Evolutionary conservation across 495 filamentous ascomycete species (phyloP), one percentile per base, ranked within the genome.

Genomic region (Beverwykella pulmonaria): DNA sequence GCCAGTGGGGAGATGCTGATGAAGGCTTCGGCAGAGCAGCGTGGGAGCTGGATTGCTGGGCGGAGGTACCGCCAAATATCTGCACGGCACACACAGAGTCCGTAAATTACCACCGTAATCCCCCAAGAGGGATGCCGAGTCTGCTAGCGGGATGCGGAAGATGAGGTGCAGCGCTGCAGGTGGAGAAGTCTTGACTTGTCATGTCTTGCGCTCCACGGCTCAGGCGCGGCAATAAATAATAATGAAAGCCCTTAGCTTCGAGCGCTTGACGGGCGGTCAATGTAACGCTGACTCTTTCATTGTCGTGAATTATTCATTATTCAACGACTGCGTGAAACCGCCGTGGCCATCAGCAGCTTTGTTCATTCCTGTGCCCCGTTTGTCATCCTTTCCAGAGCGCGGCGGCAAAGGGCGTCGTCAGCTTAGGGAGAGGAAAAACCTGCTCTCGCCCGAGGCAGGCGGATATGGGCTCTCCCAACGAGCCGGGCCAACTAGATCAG

Each of bases 91-190:
- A 29, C 20, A 7, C 8, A 36, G 7, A 55, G 29, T 8, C 20
- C 50, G 50, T 53, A 55, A 55, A 32, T 52, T 55, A 53, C 32
- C n/a, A n/a, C n/a, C n/a, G n/a, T 34, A 53, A 22, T 22, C 9
- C 46, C 22, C 19, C 26, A 55, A 55, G 53, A 29, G 53, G 53
- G 53, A 32, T 32, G 53, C 53, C 53, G 53, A 55, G 53, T 29
- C 29, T 55, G 29, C 53, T 55, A 55, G 53, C 39, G 39, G 39
- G 39, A 34, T 34, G 53, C 53, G 48, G 53, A 25, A 55, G 53
- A 34, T 55, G 53, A 29, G 53, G 29, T 30, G 53, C 25, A 55
- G 53, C 14, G 29, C 29, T 25, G 48, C 22, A 25, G 10, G n/a
- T n/a, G n/a, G 53, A 55, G 39, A 34, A 12, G 32, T 34, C 6